Percentiles rank a stretch among this genome's conserved stretches.
Evolutionary conservation across 2,329 filamentous ascomycete species (phyloP).

Genomic region (Pleoardoris graminearum): DNA sequence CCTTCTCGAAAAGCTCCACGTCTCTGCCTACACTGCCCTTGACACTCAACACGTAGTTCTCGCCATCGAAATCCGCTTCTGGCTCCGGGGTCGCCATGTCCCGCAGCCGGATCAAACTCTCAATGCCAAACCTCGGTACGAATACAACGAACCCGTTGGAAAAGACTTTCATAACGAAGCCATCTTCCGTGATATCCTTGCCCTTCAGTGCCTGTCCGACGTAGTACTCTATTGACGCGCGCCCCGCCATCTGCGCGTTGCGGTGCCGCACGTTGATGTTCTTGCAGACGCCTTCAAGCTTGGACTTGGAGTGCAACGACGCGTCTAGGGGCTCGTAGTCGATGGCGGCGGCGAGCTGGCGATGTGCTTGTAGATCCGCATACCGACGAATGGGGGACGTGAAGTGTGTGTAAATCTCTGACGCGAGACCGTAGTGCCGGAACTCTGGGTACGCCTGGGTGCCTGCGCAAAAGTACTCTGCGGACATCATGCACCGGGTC

Average conservation of each 20-base stretch:
- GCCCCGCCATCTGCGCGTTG: slow-evolving; percentile 93
- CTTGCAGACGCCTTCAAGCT: slow-evolving; percentile 91
- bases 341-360: slow-evolving; percentile 93
- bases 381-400: slow-evolving; percentile 97
- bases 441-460: slow-evolving; percentile 93
- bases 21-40: slow-evolving; percentile 59
- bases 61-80: slow-evolving; percentile 80
- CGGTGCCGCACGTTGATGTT: slow-evolving; percentile 98
- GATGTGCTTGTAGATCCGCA: slow-evolving; percentile 91
- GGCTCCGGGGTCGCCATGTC: slow-evolving; percentile 78
- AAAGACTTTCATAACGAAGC: slow-evolving; percentile 96
- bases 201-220: slow-evolving; percentile 94
- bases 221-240: slow-evolving; percentile 95
- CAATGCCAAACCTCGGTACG: slow-evolving; percentile 92
- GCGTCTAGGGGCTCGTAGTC: slow-evolving; percentile 87
- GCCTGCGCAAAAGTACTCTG: slow-evolving; percentile 96
- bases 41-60: slow-evolving; percentile 75
- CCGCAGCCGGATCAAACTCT: slow-evolving; percentile 82
- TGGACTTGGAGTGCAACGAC: slow-evolving; percentile 76
- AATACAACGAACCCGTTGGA: slow-evolving; percentile 97
- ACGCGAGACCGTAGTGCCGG: slow-evolving; percentile 93
- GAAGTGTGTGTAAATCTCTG: slow-evolving; percentile 98
- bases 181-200: slow-evolving; percentile 76
- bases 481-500: slow-evolving; percentile 98
- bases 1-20: slow-evolving; percentile 89